These are phyloP conservation scores for Piper longum DNA, from an alignment of 164 flowering plant genomes.

Conservation along the genomic window DNA sequence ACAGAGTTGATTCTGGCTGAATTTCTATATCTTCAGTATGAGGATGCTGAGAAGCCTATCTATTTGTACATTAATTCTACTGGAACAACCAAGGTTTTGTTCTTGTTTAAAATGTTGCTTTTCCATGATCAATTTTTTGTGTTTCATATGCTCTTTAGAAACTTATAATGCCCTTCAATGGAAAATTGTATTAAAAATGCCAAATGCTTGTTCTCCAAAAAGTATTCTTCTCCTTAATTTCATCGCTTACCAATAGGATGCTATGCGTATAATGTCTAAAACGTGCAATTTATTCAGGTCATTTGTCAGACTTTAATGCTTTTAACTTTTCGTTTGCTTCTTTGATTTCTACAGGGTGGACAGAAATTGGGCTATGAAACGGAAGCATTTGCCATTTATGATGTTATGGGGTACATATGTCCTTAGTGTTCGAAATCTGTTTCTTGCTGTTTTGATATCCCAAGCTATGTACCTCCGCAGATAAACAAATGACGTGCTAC, in stretches of 20 bases:
- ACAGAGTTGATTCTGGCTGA: constrained; percentile 82
- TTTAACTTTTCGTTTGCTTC: not conserved
- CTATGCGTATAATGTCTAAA: too few relatives aligned
- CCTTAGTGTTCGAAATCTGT: not conserved
- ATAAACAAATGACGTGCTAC: too few relatives aligned
- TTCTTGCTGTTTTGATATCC: not conserved
- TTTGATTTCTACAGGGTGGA: constrained; percentile 32
- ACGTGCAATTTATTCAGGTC: not conserved
- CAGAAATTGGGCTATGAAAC: constrained; percentile 82
- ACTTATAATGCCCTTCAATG: too few relatives aligned
- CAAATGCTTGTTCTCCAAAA: not conserved
- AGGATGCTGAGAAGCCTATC: constrained; percentile 70
- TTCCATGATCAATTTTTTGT: too few relatives aligned
- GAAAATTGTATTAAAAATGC: too few relatives aligned
- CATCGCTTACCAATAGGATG: not conserved
- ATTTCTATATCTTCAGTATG: constrained; percentile 74
- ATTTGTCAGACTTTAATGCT: not conserved
- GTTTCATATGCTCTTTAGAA: not conserved
- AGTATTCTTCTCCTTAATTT: not conserved
- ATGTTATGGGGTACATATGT: constrained; percentile 40
- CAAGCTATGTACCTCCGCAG: too few relatives aligned
- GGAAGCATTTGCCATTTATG: constrained; percentile 86
- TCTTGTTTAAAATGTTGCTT: not conserved
- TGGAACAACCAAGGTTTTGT: constrained; percentile 72
- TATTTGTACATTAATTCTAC: constrained; percentile 87